Evolutionary conservation across 139 green algal genomes (phyloP).

Genomic region (Micromonas pusilla): DNA sequence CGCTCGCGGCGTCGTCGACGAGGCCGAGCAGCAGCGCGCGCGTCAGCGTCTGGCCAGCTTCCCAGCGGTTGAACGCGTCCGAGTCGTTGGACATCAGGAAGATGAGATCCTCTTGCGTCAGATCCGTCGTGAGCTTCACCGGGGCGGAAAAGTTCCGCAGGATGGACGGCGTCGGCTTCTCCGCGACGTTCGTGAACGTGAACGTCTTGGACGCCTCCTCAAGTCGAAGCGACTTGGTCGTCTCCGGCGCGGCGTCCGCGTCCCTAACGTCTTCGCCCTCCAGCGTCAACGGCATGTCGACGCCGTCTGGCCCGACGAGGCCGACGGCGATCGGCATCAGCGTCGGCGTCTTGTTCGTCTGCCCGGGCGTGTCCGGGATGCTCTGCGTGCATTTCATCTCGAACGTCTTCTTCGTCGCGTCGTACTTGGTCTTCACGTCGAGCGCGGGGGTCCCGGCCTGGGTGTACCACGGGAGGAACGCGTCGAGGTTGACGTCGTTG

Average conservation of each 20-base stretch:
- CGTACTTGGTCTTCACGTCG: constrained; percentile 58
- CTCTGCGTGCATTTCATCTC: constrained; percentile 53
- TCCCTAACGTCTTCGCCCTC: constrained; percentile 19
- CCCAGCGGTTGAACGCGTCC: constrained; percentile 79
- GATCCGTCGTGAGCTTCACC: constrained; percentile 60
- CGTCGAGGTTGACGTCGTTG: constrained; percentile 73
- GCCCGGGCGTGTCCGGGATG: constrained; percentile 25
- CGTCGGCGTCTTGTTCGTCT: constrained; percentile 59
- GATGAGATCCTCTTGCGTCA: constrained; percentile 76
- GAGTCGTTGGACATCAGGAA: constrained; percentile 88
- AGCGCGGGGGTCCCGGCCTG: constrained; percentile 87
- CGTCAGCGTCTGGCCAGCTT: constrained; percentile 30
- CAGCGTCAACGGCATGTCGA: constrained; percentile 68
- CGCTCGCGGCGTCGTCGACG: constrained; percentile 22
- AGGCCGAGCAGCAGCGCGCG: constrained; percentile 12
- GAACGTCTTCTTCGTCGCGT: constrained; percentile 66
- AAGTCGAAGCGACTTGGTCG: constrained; percentile 60
- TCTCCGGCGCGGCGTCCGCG: constrained; percentile 30
- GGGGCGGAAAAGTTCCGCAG: constrained; percentile 90
- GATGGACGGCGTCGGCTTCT: constrained; percentile 70
- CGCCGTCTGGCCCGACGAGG: constrained; percentile 64
- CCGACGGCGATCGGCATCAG: constrained; percentile 75
- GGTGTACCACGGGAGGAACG: constrained; percentile 51
- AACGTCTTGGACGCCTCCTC: constrained; percentile 47
- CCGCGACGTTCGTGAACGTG: constrained; percentile 42